Base-by-base conservation (phyloP, 2,329 filamentous ascomycete genomes). In the Geosmithia putterillii region DNA sequence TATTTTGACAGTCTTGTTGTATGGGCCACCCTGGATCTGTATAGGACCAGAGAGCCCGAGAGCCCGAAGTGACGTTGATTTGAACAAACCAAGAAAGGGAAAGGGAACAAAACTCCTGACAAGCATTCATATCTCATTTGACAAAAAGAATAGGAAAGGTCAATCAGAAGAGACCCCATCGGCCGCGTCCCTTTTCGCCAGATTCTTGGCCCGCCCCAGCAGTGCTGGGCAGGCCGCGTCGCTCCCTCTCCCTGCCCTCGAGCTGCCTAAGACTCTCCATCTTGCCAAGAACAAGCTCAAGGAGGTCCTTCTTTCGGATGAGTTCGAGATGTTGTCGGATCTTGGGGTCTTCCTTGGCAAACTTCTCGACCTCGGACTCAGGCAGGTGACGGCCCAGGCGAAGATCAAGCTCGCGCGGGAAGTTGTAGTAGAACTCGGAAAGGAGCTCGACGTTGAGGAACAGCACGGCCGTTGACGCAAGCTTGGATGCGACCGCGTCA, bases 391-490 rank as follows among this genome's bases (percentile, higher is more conserved):
- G 79, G 39, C 90, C 87, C 10, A 98, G 80, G 28, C 89, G 79
- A 46, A 83, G 69, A 60, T 98, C 92, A 12, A 98, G 75, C 58
- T 95, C 88, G 35, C 92, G 78, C 1, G 92, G 92, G 63, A 98
- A 98, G 58, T 92, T 88, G 65, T 95, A 95, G 67, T 95, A 95
- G 60, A 96, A 98, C 57, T 98, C 94, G 2, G 86, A 90, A 17
- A 98, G 76, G 18, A 98, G 74, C 65, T 98, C 94, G 10, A 96
- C 92, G 56, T 98, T 95, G 23, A 98, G 75, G 71, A 98, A 98
- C 1, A 98, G 77, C 8, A 98, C 92, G 2, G 92, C 90, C 0
- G 92, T 98, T 2, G 87, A 83, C 3, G 90, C 94, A 41, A 98
- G 76, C 64, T 96, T 96, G 52, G 89, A 86, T 2, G 92, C 89